Percentiles rank a stretch among this genome's conserved stretches.
These are phyloP conservation scores for Botrytis cinerea DNA, from an alignment of 2,329 filamentous ascomycete species.

Conservation along the genomic window DNA sequence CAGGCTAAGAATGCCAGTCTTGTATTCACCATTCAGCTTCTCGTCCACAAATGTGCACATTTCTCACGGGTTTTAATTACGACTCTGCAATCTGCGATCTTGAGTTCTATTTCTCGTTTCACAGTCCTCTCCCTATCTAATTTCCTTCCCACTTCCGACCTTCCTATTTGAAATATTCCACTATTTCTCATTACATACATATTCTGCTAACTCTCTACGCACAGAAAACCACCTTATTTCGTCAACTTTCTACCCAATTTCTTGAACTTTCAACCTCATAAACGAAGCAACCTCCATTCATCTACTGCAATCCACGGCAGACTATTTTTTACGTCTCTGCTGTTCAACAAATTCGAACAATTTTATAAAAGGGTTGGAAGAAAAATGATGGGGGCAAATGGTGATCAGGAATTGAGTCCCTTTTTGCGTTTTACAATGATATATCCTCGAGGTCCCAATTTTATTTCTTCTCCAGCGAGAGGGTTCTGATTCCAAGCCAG, in stretches of 20 bases:
- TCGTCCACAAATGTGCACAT: background rate
- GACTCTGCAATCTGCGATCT: background rate
- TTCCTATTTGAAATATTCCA: background rate
- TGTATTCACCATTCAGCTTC: background rate
- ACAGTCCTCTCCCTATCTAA: background rate
- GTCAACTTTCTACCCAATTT: background rate
- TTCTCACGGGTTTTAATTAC: accelerated
- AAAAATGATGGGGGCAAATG: background rate
- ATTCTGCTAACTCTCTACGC: background rate
- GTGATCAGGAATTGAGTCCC: background rate
- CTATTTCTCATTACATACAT: background rate
- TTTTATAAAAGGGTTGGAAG: background rate
- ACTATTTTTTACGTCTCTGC: background rate
- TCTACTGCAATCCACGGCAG: background rate
- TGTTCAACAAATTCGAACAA: background rate
- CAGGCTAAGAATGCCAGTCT: background rate
- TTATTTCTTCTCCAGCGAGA: too few species aligned
- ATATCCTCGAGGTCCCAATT: background rate
- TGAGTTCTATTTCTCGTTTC: background rate
- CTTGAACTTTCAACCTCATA: background rate
- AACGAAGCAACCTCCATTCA: background rate
- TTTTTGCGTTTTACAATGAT: background rate
- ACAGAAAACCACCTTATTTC: background rate
- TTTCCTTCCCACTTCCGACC: background rate
- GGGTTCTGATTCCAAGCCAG: background rate